Conservation (phyloP, 192 early-diverging fungal genomes). For the Entrophospora sp. region DNA sequence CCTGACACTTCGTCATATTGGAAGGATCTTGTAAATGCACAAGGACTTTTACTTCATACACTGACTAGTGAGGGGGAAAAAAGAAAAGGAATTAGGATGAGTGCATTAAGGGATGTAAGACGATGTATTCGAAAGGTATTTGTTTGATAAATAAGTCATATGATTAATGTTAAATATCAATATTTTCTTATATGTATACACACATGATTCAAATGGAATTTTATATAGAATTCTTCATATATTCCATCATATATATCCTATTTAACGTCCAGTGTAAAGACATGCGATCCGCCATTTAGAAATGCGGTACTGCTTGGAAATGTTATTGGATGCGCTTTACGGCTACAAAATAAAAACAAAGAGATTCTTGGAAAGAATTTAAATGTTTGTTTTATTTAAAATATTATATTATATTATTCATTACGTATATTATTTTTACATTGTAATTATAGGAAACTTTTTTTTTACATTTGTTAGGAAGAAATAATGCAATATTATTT, state of each 20-base stretch:
- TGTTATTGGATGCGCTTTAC: conserved; percentile 47
- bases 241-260: conserved; percentile 46
- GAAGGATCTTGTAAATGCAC: conserved; percentile 30
- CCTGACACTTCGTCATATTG: conserved; percentile 21
- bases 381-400: neutral
- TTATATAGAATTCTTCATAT: conserved; percentile 33
- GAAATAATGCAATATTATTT: conserved; percentile 52
- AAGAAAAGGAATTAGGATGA: conserved; percentile 44
- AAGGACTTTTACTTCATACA: conserved; percentile 45
- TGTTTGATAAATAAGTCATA: neutral
- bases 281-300: conserved; percentile 34
- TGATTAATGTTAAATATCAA: neutral
- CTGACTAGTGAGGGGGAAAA: conserved; percentile 35
- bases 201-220: conserved; percentile 24
- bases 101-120: conserved; percentile 47
- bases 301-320: conserved; percentile 56
- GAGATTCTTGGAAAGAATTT: conserved; percentile 2
- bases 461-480: conserved; percentile 34
- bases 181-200: neutral
- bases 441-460: neutral
- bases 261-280: conserved; percentile 30
- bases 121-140: conserved; percentile 42
- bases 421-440: neutral
- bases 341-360: conserved; percentile 29
- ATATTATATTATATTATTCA: neutral